Evolutionary conservation across 345 rosid genomes (phyloP), one percentile per base, ranked within the genome.

Genomic region (Excoecaria agallocha): DNA sequence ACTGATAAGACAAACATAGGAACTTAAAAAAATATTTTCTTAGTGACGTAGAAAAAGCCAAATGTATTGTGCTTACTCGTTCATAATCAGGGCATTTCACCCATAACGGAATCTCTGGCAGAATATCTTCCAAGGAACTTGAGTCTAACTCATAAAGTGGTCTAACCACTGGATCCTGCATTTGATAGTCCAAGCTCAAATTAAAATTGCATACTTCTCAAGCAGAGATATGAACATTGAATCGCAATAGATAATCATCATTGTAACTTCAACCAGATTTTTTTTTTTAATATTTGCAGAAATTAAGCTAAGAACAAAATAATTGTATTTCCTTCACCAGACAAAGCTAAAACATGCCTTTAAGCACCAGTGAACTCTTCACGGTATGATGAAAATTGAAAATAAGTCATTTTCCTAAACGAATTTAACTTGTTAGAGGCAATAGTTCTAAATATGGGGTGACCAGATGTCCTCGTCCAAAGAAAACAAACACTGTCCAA

Each of bases 1-100:
- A 37, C 1, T 57, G 11, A 39, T 19, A 61, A 4, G 38, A 19
- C 38, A 37, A 43, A 6, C 2, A 38, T 37, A 58, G 38, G 39
- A 49, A 48, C 8, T 0, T 6, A 58, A 61, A 35, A 35, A 17
- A 65, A 12, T 15, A 17, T 35, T 20, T 13, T 12, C 55, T 56
- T 9, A 63, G 12, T 46, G 3, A 41, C 13, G 30, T 20, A 9
- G 1, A 3, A 41, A 5, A 52, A 51, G 45, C 43, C 2, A 17
- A 49, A 51, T 51, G 24, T 74, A 46, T 10, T 41, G 41, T 61
- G 73, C 84, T 72, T 75, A 91, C 97, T 77, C 92, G 71, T 73
- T 91, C 92, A 72, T 84, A 89, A 72, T 89, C 92, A 24, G 97
- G 97, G 77, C 81, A 81, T 83, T 91, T 91, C 59, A 91, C 85